Conservation (phyloP, 2,329 filamentous ascomycete genomes). For the Aspergillus sp. region DNA sequence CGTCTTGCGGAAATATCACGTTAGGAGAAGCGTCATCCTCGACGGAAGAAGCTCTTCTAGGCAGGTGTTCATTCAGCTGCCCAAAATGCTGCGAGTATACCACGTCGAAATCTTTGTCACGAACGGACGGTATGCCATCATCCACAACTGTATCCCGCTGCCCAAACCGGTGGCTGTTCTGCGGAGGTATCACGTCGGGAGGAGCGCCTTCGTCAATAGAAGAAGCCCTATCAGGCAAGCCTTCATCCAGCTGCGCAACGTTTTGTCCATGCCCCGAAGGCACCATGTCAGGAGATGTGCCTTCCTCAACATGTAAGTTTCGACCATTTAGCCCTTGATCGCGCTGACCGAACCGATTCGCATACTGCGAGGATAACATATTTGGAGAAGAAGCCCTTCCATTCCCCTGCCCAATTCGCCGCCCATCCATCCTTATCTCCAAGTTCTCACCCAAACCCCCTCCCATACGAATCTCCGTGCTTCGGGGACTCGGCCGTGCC, state of each 20-base stretch:
- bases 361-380: not conserved
- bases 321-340: not conserved
- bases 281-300: not conserved
- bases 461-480: conserved; percentile 11
- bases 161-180: not conserved
- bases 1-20: not conserved
- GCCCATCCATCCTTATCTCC: conserved; percentile 31
- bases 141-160: not conserved
- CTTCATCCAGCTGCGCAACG: not conserved
- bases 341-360: not conserved
- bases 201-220: not conserved
- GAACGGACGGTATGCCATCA: not conserved
- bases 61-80: not conserved
- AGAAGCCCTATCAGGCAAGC: not conserved
- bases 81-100: not conserved
- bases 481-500: not conserved
- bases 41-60: not conserved
- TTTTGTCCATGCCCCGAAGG: not conserved
- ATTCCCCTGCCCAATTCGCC: conserved; percentile 16
- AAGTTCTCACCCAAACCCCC: conserved; percentile 20
- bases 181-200: not conserved
- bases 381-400: not conserved
- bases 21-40: not conserved
- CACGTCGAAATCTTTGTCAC: not conserved
- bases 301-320: not conserved